Conservation (phyloP, 73 alveolate species). For the Tetrahymena borealis region DNA sequence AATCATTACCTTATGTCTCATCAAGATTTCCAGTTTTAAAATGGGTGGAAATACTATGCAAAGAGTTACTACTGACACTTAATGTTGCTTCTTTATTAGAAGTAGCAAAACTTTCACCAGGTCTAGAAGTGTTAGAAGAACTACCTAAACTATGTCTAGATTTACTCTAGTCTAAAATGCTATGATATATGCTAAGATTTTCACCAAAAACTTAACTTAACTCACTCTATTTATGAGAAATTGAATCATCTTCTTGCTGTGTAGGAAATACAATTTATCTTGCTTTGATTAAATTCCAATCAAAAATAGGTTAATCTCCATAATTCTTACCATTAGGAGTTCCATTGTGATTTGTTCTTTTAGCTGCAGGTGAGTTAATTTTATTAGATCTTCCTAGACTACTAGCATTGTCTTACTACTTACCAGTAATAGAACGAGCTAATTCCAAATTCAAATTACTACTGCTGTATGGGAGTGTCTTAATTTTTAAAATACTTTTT, state of each 20-base stretch:
- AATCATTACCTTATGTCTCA: background rate
- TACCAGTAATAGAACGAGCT: background rate
- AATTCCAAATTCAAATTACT: background rate
- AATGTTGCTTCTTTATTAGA: background rate
- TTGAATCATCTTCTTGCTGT: background rate
- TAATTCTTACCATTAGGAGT: background rate
- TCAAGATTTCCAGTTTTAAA: background rate
- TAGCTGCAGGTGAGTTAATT: background rate
- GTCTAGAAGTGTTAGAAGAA: background rate
- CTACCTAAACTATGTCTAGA: background rate
- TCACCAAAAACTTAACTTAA: background rate
- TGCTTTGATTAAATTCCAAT: background rate
- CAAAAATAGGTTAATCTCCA: background rate
- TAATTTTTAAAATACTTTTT: background rate
- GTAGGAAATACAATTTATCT: background rate
- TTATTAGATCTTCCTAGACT: too few relatives aligned
- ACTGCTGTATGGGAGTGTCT: background rate
- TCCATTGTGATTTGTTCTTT: background rate
- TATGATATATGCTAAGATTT: background rate
- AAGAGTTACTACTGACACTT: background rate
- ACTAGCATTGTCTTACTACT: background rate
- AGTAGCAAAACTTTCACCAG: background rate
- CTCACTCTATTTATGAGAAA: background rate
- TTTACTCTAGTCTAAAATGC: background rate
- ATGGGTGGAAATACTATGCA: background rate